These are phyloP conservation scores for Sarocladium oryzae DNA, from an alignment of 2,329 filamentous ascomycete genomes.

Conservation along the genomic window DNA sequence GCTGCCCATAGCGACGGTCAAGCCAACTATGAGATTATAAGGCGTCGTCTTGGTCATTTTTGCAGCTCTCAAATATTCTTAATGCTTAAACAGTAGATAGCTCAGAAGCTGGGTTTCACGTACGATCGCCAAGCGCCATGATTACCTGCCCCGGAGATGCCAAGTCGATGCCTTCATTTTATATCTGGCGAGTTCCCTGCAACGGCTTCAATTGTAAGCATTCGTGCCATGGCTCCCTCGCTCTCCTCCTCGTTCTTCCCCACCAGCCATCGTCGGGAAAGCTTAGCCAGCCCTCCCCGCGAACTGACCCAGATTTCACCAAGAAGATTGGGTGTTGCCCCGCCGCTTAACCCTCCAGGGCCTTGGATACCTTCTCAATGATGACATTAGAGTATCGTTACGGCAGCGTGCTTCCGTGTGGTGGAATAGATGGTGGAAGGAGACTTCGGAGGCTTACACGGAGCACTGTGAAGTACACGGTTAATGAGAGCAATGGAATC, in stretches of 20 bases:
- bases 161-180: background rate
- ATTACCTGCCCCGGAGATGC: background rate
- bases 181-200: background rate
- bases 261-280: too few species aligned
- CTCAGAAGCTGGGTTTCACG: too few species aligned
- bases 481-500: too few species aligned
- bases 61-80: background rate
- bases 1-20: slow-evolving; percentile 4
- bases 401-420: background rate
- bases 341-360: too few species aligned
- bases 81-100: background rate
- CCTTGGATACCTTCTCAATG: too few species aligned
- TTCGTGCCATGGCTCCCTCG: background rate
- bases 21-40: slow-evolving; percentile 6
- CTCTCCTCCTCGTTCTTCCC: too few species aligned
- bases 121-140: too few species aligned
- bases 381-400: too few species aligned
- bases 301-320: background rate
- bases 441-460: too few species aligned
- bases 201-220: background rate
- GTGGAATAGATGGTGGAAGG: too few species aligned
- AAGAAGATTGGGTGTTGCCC: background rate
- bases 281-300: background rate
- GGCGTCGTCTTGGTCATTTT: slow-evolving; percentile 1
- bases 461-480: too few species aligned